These are phyloP conservation scores for Fusarium sp. DNA, from an alignment of 2,329 filamentous ascomycete species.

Conservation along the genomic window DNA sequence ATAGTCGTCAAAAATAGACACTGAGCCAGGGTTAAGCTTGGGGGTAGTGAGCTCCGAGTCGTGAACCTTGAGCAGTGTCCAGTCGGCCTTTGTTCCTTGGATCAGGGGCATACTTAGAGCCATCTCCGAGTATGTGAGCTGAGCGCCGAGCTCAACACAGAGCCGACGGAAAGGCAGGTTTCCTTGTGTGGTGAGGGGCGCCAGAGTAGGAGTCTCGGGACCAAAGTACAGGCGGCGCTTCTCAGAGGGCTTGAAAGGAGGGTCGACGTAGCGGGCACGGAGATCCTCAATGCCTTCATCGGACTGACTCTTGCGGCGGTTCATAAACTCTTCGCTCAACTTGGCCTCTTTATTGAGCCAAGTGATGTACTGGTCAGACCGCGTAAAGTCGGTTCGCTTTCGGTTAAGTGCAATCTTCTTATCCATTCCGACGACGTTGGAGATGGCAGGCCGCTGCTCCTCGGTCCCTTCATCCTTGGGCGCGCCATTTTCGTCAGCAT, in stretches of 20 bases:
- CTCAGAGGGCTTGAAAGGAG: conserved; percentile 89
- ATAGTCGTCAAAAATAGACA: conserved; percentile 76
- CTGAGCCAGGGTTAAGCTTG: conserved; percentile 65
- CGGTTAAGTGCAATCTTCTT: conserved; percentile 81
- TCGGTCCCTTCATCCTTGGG: conserved; percentile 56
- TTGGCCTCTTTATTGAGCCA: conserved; percentile 77
- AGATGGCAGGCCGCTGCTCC: conserved; percentile 71
- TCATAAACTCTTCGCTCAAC: conserved; percentile 54
- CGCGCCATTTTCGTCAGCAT: conserved; percentile 44
- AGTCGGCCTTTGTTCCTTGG: conserved; percentile 90
- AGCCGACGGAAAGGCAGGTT: conserved; percentile 94
- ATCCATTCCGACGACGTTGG: conserved; percentile 77
- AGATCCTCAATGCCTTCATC: conserved; percentile 70
- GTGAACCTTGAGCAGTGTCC: conserved; percentile 94
- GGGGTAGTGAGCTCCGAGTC: conserved; percentile 82
- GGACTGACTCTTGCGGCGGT: conserved; percentile 57
- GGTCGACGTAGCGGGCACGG: conserved; percentile 83
- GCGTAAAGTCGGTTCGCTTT: conserved; percentile 75
- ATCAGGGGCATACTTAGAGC: conserved; percentile 90
- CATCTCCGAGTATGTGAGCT: conserved; percentile 98
- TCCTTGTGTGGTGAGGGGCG: conserved; percentile 94
- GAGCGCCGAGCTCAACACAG: conserved; percentile 87
- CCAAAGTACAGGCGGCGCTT: conserved; percentile 96
- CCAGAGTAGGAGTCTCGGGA: conserved; percentile 90
- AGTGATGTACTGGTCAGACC: conserved; percentile 78